Percentiles rank a stretch among this genome's conserved stretches.
Evolutionary conservation across 2,329 filamentous ascomycete genomes (phyloP).

Genomic region (Pyrenophora teres): DNA sequence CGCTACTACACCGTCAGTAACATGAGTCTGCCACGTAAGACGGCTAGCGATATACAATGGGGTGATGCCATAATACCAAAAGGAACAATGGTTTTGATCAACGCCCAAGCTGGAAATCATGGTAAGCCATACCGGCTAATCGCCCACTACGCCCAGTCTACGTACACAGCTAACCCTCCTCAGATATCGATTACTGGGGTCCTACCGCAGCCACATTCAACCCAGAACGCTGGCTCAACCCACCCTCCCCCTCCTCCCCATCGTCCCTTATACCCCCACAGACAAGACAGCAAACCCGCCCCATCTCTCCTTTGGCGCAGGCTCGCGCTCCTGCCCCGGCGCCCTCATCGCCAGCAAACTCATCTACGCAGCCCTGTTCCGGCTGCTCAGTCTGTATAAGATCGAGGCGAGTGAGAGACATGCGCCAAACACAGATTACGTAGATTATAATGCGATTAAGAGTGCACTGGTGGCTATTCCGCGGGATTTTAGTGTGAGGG

Average conservation of each 20-base stretch:
- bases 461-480: conserved; percentile 65
- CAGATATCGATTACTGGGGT: conserved; percentile 58
- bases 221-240: conserved; percentile 54
- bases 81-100: conserved; percentile 61
- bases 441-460: conserved; percentile 66
- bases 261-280: neutral
- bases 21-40: conserved; percentile 60
- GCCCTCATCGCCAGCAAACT: conserved; percentile 58
- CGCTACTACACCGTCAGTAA: conserved; percentile 60
- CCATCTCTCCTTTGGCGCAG: conserved; percentile 59
- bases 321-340: conserved; percentile 58
- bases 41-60: conserved; percentile 57
- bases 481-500: conserved; percentile 60
- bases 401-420: conserved; percentile 55
- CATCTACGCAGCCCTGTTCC: conserved; percentile 56
- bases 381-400: conserved; percentile 56
- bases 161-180: no score
- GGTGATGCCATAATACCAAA: conserved; percentile 57
- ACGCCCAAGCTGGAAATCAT: conserved; percentile 61
- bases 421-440: conserved; percentile 65
- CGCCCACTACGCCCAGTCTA: conserved; percentile 20
- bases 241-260: neutral
- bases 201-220: conserved; percentile 53
- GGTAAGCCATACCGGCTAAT: conserved; percentile 33
- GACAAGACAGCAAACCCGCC: conserved; percentile 4